Evolutionary conservation across 208 protist species (phyloP), one percentile per base, ranked within the genome.

Genomic region (Leishmania aethiopica): DNA sequence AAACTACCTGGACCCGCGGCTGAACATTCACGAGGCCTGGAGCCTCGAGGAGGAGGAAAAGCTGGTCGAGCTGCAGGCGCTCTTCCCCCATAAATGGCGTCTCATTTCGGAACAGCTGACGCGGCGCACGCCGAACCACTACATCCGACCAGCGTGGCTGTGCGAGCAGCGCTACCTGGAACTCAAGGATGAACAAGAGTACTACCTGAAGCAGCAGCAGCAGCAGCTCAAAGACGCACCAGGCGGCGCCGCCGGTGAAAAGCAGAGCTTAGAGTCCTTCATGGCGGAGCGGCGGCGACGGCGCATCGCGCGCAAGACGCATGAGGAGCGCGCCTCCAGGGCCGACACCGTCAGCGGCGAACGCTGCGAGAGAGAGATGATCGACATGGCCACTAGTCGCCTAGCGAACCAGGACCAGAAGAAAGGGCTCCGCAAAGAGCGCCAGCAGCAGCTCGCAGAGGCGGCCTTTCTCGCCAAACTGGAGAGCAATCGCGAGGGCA

Each of bases 351-450:
- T 99, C 19, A 98, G 99, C 88, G 98, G 99, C 84, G 99, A 99
- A 79, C 97, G 98, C 78, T 99, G 99, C 84, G 98, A 99, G 83
- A 99, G 99, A 82, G 99, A 99, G 83, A 99, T 99, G 96, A 86
- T 99, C 28, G 93, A 92, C 28, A 99, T 99, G 88, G 99, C 99
- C 1, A 92, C 99, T n/a, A 99, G 99, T 51, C 97, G 99, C 79
- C 93, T 99, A 25, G 99, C 99, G 3, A 99, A 99, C 86, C 99
- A 99, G 47, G 98, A 99, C 78, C 99, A 99, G 59, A 99, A 99
- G 91, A 99, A 99, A 80, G 98, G 98, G 0, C 98, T 99, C 72
- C 94, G 99, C 42, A 99, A 99, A 89, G 99, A 99, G 55, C 94
- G 99, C 70, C 98, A 99, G 89, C 96, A 98, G 80, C 97, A 99